phyloP scores from a whole-genome alignment of 2,329 filamentous ascomycete species.

The Neurospora sp. region DNA sequence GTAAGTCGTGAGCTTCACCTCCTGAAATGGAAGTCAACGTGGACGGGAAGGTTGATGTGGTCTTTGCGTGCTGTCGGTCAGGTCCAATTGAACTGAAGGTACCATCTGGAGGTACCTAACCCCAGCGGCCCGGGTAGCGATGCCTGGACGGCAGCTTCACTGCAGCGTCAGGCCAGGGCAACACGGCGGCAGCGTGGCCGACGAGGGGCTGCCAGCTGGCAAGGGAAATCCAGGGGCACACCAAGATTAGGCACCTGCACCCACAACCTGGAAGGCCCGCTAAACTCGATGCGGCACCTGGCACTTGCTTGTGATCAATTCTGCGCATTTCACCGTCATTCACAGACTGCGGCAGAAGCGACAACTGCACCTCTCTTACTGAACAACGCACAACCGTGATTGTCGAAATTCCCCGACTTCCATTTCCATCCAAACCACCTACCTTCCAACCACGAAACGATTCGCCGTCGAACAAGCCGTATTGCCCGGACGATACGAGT shows the following conservation, averaged over 20 bases:
- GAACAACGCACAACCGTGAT: background rate
- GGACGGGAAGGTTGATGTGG: slow-evolving; percentile 13
- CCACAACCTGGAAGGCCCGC: too few relatives aligned
- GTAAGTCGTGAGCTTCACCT: slow-evolving; percentile 8
- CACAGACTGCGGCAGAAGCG: background rate
- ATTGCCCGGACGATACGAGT: background rate
- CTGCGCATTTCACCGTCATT: background rate
- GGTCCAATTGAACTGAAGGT: background rate
- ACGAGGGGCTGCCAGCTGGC: slow-evolving; percentile 17
- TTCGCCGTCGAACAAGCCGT: background rate
- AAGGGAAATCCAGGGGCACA: background rate
- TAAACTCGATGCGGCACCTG: slow-evolving; percentile 5
- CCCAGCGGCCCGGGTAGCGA: background rate
- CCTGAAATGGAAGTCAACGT: background rate
- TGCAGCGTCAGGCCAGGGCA: background rate
- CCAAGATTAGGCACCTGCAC: too few relatives aligned
- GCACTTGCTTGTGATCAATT: background rate
- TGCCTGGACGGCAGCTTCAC: background rate
- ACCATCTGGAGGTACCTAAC: background rate
- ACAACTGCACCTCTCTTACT: background rate
- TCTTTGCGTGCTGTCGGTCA: slow-evolving; percentile 7
- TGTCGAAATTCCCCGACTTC: background rate
- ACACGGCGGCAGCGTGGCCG: slow-evolving; percentile 2
- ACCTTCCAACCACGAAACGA: background rate
- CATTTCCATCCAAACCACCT: background rate